Percentiles rank a stretch among this genome's conserved stretches.
Evolutionary conservation across 345 rosid genomes (phyloP).

Genomic region (Melastoma malabathricum): DNA sequence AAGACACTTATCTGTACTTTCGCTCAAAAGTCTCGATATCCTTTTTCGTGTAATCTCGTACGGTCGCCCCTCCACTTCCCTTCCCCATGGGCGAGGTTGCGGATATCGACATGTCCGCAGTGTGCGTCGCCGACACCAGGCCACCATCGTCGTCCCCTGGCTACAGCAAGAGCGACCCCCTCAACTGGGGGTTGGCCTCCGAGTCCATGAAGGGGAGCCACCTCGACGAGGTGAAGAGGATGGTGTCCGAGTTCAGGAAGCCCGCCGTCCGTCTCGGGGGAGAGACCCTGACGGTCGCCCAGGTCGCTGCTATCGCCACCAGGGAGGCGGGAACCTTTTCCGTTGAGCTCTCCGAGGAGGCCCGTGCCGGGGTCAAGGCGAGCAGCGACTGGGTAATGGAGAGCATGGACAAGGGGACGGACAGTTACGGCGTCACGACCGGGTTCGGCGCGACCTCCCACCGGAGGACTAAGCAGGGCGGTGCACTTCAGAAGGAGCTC

Average conservation of each 20-base stretch:
- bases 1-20: too few relatives aligned
- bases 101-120: slow-evolving; percentile 7
- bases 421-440: slow-evolving; percentile 69
- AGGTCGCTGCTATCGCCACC: slow-evolving; percentile 22
- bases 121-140: slow-evolving; percentile 2
- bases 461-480: slow-evolving; percentile 56
- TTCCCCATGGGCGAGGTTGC: not conserved
- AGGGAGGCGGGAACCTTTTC: slow-evolving; percentile 2
- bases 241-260: slow-evolving; percentile 28
- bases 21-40: not conserved
- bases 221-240: slow-evolving; percentile 28
- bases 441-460: slow-evolving; percentile 73
- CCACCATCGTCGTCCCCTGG: not conserved
- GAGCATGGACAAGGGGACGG: slow-evolving; percentile 56
- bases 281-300: slow-evolving; percentile 24
- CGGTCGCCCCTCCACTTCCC: not conserved
- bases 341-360: slow-evolving; percentile 19
- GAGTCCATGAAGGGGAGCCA: slow-evolving; percentile 36
- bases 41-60: not conserved
- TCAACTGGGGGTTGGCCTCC: slow-evolving; percentile 30
- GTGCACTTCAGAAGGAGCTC: slow-evolving; percentile 58
- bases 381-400: slow-evolving; percentile 63
- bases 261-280: slow-evolving; percentile 27
- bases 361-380: slow-evolving; percentile 22
- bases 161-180: slow-evolving; percentile 10